Conservation (phyloP, 2,329 filamentous ascomycete genomes). For the Cladorrhinum sp. region DNA sequence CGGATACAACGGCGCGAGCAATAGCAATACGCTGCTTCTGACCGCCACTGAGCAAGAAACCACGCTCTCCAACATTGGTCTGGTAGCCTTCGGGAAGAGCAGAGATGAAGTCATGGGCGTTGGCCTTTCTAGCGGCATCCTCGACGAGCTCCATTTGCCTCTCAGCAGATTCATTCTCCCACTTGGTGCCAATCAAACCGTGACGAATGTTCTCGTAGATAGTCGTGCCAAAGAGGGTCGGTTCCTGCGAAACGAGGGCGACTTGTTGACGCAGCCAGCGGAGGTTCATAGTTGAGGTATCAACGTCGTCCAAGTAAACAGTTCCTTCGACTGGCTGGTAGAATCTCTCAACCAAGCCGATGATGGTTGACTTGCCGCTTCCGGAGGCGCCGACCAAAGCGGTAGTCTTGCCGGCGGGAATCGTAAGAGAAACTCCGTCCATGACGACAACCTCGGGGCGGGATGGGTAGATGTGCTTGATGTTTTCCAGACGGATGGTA, state of each 20-base stretch:
- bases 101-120: constrained; percentile 88
- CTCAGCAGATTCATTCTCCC: constrained; percentile 66
- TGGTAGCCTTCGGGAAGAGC: constrained; percentile 83
- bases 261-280: constrained; percentile 91
- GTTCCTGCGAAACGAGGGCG: constrained; percentile 88
- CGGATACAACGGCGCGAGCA: constrained; percentile 82
- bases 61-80: constrained; percentile 92
- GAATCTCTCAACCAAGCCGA: constrained; percentile 89
- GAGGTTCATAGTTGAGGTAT: constrained; percentile 78
- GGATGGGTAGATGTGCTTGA: constrained; percentile 94
- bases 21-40: constrained; percentile 98
- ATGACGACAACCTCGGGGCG: constrained; percentile 87
- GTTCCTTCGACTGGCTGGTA: constrained; percentile 82
- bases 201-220: constrained; percentile 90
- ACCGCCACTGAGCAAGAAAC: constrained; percentile 87
- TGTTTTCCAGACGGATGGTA: constrained; percentile 72
- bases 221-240: constrained; percentile 82
- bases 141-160: constrained; percentile 68
- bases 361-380: constrained; percentile 91
- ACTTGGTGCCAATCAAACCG: constrained; percentile 79
- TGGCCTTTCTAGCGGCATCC: constrained; percentile 83
- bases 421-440: constrained; percentile 72
- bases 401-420: constrained; percentile 88
- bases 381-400: constrained; percentile 92
- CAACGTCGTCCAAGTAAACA: constrained; percentile 77